Conservation (phyloP, 495 filamentous ascomycete genomes). For the Aspergillus indologenus region DNA sequence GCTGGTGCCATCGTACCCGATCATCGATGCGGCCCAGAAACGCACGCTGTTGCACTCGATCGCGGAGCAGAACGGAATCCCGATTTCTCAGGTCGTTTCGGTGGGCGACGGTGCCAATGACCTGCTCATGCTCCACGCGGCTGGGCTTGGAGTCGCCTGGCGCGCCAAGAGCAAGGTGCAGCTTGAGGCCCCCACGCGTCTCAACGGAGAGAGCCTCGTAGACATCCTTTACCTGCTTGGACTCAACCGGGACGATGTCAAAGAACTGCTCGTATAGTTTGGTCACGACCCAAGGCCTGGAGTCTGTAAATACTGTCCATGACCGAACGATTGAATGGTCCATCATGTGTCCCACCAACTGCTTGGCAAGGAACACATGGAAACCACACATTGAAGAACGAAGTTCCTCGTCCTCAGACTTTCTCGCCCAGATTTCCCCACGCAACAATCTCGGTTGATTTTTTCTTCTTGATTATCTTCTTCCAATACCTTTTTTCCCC, state of each 20-base stretch:
- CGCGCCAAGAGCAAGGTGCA: constrained; percentile 93
- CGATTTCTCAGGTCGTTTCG: constrained; percentile 73
- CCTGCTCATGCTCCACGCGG: constrained; percentile 83
- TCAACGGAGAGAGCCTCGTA: constrained; percentile 75
- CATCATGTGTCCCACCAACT: not conserved
- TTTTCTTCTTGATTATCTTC: constrained; percentile 1
- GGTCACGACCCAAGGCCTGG: not conserved
- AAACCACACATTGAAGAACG: not conserved
- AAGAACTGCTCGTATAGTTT: constrained; percentile 37
- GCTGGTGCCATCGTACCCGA: constrained; percentile 61
- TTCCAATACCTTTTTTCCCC: not conserved
- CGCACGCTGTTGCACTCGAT: constrained; percentile 71
- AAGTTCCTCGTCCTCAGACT: not conserved
- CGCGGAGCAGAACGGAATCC: constrained; percentile 66
- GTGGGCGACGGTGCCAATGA: constrained; percentile 97
- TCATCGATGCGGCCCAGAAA: constrained; percentile 82
- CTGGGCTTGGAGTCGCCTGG: constrained; percentile 89
- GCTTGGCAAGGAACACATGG: not conserved
- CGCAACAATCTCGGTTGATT: not conserved
- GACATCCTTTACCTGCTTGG: constrained; percentile 86
- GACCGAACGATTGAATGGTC: not conserved
- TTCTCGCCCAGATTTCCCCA: not conserved
- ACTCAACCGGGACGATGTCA: constrained; percentile 63
- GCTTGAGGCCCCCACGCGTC: constrained; percentile 71
- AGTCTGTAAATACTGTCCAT: not conserved